Evolutionary conservation across 2,329 filamentous ascomycete genomes (phyloP).

Genomic region (Pseudopyricularia cyperi): DNA sequence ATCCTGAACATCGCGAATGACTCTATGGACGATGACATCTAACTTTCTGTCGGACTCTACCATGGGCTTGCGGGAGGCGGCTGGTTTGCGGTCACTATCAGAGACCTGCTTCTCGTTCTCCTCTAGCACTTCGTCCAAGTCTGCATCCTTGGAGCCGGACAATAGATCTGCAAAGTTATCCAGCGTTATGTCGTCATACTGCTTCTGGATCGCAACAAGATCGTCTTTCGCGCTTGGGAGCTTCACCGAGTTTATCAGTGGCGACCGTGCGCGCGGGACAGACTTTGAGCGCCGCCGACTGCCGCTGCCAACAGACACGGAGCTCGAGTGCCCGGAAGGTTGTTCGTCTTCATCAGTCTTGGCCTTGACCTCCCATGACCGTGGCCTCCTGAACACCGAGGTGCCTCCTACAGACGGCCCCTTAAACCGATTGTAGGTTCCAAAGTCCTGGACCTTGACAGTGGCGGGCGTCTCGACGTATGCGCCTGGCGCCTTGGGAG

Average conservation of each 20-base stretch:
- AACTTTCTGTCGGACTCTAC: constrained; percentile 10
- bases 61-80: background rate
- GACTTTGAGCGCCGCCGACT: constrained; percentile 20
- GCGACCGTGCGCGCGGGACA: constrained; percentile 27
- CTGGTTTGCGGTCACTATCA: background rate
- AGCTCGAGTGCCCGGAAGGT: constrained; percentile 5
- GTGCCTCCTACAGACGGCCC: background rate
- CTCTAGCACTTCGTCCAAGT: constrained; percentile 12
- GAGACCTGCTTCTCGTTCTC: constrained; percentile 9
- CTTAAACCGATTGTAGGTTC: background rate
- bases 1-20: constrained; percentile 36
- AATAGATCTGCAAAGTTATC: constrained; percentile 43
- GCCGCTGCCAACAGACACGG: constrained; percentile 12
- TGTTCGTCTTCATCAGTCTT: background rate
- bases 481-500: constrained; percentile 40
- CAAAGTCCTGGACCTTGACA: constrained; percentile 19
- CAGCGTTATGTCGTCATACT: constrained; percentile 45
- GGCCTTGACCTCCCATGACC: background rate
- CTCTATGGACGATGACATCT: constrained; percentile 39
- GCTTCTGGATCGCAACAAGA: constrained; percentile 35
- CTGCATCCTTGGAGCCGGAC: constrained; percentile 18
- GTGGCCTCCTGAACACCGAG: background rate
- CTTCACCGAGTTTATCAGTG: constrained; percentile 38
- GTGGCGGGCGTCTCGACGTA: constrained; percentile 44
- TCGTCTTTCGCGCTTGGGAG: constrained; percentile 43